Conservation (phyloP, 305 asterid species). For the Caryopteris hybrid region DNA sequence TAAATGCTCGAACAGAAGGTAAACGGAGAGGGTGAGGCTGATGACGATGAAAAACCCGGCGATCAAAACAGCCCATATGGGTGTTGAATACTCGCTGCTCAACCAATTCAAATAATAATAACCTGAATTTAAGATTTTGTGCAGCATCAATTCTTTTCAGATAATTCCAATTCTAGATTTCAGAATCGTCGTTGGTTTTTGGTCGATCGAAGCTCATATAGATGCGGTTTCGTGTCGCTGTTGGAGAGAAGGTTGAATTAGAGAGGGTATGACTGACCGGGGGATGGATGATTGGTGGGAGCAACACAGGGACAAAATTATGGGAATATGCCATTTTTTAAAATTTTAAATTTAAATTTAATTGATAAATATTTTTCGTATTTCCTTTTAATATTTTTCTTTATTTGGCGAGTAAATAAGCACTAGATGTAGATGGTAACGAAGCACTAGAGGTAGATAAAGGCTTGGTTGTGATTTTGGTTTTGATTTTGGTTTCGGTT, state of each 20-base stretch:
- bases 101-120: slow-evolving; percentile 32
- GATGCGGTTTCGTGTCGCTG: slow-evolving; percentile 16
- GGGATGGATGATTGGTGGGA: slow-evolving; percentile 23
- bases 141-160: slow-evolving; percentile 54
- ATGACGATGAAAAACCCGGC: slow-evolving; percentile 61
- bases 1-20: slow-evolving; percentile 81
- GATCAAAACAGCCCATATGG: slow-evolving; percentile 79
- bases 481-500: too few species aligned
- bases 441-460: too few species aligned
- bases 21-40: slow-evolving; percentile 65
- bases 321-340: too few species aligned
- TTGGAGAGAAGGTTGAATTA: slow-evolving; percentile 27
- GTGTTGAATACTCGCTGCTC: slow-evolving; percentile 50
- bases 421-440: too few species aligned
- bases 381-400: too few species aligned
- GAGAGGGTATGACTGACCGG: slow-evolving; percentile 22
- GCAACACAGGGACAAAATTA: slow-evolving; percentile 19
- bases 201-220: slow-evolving; percentile 28
- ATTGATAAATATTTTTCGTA: too few species aligned
- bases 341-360: too few species aligned
- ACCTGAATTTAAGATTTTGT: slow-evolving; percentile 35
- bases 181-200: neutral
- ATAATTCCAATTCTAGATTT: slow-evolving; percentile 19
- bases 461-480: too few species aligned
- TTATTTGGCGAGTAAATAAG: too few species aligned